Conservation (phyloP, 2,329 filamentous ascomycete species). For the Chalaropsis thielavioides region DNA sequence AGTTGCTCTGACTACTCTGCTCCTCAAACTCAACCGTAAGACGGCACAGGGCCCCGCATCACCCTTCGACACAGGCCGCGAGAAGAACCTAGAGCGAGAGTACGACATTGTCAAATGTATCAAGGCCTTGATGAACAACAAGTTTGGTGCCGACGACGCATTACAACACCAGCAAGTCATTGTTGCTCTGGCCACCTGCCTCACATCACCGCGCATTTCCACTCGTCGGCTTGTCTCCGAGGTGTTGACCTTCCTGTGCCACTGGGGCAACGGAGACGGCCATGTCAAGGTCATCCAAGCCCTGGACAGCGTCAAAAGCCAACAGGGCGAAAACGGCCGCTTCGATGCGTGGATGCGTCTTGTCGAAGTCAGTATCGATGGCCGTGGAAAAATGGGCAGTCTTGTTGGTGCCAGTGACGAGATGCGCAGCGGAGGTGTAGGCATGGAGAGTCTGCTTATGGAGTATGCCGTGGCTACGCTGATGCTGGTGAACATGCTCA, state of each 20-base stretch:
- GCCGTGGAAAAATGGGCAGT: slow-evolving; percentile 96
- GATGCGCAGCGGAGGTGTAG: slow-evolving; percentile 85
- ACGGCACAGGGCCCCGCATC: slow-evolving; percentile 55
- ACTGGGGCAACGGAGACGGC: slow-evolving; percentile 79
- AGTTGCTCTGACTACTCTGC: slow-evolving; percentile 83
- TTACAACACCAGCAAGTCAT: slow-evolving; percentile 80
- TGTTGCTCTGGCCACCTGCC: slow-evolving; percentile 68
- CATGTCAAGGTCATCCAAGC: slow-evolving; percentile 89
- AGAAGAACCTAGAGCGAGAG: slow-evolving; percentile 77
- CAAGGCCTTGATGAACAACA: slow-evolving; percentile 98
- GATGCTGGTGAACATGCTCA: slow-evolving; percentile 90
- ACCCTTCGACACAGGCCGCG: slow-evolving; percentile 43
- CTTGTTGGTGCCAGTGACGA: slow-evolving; percentile 94
- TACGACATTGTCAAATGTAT: slow-evolving; percentile 97
- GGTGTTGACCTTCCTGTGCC: slow-evolving; percentile 87
- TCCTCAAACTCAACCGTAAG: slow-evolving; percentile 85
- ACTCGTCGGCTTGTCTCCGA: slow-evolving; percentile 92
- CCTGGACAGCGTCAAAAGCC: slow-evolving; percentile 77
- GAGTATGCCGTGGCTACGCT: slow-evolving; percentile 94
- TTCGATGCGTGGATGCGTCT: slow-evolving; percentile 99
- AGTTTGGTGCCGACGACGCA: slow-evolving; percentile 94
- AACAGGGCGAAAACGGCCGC: slow-evolving; percentile 80
- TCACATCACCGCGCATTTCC: slow-evolving; percentile 77
- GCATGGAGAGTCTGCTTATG: slow-evolving; percentile 98
- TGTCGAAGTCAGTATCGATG: slow-evolving; percentile 92